phyloP scores from a whole-genome alignment of 306 rosid species.

The Quercus mongolica region DNA sequence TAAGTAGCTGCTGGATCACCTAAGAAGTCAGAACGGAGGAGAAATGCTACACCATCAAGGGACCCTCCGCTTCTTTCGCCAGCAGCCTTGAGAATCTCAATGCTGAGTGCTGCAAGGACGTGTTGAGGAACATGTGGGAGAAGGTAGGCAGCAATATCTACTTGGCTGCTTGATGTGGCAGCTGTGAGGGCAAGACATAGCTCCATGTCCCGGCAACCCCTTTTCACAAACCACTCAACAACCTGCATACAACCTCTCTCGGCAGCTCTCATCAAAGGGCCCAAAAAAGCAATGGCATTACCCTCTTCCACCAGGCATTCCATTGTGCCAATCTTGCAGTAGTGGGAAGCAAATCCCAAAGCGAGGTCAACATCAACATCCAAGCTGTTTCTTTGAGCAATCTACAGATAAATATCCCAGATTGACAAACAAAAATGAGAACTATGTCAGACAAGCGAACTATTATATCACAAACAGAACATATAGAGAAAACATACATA shows the following conservation, averaged over 20 bases:
- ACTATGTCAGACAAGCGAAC: not conserved
- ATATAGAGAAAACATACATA: not conserved
- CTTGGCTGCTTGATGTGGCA: conserved; percentile 90
- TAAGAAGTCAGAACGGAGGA: conserved; percentile 74
- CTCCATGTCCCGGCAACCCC: conserved; percentile 89
- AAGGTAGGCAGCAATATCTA: conserved; percentile 62
- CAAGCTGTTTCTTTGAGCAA: conserved; percentile 86
- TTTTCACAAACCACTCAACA: conserved; percentile 85
- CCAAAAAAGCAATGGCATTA: conserved; percentile 78
- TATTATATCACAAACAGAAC: not conserved
- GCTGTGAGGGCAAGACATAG: conserved; percentile 93
- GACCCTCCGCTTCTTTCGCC: conserved; percentile 84
- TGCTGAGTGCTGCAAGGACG: conserved; percentile 72
- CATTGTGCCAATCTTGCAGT: conserved; percentile 85
- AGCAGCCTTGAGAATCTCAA: conserved; percentile 84
- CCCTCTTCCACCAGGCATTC: conserved; percentile 94
- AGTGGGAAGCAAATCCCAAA: conserved; percentile 89
- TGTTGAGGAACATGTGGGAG: conserved; percentile 85
- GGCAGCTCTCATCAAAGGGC: conserved; percentile 94
- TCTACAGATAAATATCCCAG: conserved; percentile 45
- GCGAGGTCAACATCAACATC: conserved; percentile 91
- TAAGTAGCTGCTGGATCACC: conserved; percentile 82
- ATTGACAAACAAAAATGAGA: conserved; percentile 17
- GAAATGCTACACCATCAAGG: conserved; percentile 82
- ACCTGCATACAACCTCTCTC: conserved; percentile 86